Evolutionary conservation across 192 early-diverging fungal species (phyloP).

Genomic region (Entomortierella lignicola): DNA sequence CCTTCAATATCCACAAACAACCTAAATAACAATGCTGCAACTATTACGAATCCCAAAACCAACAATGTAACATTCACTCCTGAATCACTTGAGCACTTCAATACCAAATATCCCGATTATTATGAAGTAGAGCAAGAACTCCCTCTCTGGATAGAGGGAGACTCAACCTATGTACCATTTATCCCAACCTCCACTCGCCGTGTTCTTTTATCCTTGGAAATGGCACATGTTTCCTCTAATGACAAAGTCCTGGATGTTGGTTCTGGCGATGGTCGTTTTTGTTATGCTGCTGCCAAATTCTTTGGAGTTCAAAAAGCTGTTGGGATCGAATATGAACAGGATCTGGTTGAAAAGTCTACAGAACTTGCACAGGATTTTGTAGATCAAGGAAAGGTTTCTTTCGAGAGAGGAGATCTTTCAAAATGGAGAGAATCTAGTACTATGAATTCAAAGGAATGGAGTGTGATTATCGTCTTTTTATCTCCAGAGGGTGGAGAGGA

Average conservation of each 20-base stretch:
- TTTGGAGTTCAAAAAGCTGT: constrained; percentile 56
- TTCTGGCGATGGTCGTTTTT: constrained; percentile 70
- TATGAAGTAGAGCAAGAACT: constrained; percentile 44
- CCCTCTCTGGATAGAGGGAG: constrained; percentile 66
- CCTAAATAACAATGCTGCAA: neutral
- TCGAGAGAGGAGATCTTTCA: constrained; percentile 56
- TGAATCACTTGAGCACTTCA: constrained; percentile 10
- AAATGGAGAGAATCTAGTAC: constrained; percentile 35
- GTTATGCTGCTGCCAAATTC: constrained; percentile 59
- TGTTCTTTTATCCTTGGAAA: constrained; percentile 57
- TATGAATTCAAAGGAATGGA: constrained; percentile 53
- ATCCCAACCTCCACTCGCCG: constrained; percentile 66
- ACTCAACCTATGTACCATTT: constrained; percentile 65
- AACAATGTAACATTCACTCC: neutral
- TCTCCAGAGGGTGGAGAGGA: constrained; percentile 61
- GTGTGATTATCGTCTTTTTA: constrained; percentile 62
- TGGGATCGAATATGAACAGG: constrained; percentile 65
- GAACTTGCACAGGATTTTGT: constrained; percentile 36
- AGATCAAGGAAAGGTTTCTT: constrained; percentile 29
- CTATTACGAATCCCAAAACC: neutral
- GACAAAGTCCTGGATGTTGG: constrained; percentile 69
- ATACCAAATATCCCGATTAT: constrained; percentile 34
- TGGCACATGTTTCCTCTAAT: constrained; percentile 52
- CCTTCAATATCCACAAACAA: constrained; percentile 1
- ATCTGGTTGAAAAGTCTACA: constrained; percentile 57